These are phyloP conservation scores for Poa pratensis DNA, from an alignment of 176 grass and related monocot species.

Conservation along the genomic window DNA sequence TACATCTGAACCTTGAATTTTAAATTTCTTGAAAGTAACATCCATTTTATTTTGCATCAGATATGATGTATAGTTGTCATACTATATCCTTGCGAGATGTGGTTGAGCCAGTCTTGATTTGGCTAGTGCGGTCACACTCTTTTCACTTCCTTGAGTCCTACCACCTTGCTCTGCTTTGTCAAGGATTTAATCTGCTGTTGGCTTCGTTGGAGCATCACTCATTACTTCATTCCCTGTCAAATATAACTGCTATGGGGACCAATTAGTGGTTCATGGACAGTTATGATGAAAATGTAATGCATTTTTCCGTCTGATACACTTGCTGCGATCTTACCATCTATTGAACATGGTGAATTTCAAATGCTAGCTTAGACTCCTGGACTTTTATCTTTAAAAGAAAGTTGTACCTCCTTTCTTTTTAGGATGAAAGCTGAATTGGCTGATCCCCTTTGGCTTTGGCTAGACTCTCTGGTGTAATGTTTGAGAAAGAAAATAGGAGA, in stretches of 20 bases:
- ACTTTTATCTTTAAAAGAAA: too few species aligned
- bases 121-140: background rate
- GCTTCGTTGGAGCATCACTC: background rate
- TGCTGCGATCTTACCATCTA: background rate
- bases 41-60: background rate
- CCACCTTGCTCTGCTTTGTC: background rate
- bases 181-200: background rate
- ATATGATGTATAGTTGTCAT: background rate
- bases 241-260: background rate
- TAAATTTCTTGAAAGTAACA: background rate
- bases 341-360: background rate
- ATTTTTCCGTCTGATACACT: background rate
- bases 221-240: background rate
- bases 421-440: too few species aligned
- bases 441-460: too few species aligned
- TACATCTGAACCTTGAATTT: slow-evolving; percentile 9
- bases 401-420: too few species aligned
- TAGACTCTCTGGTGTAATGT: too few species aligned
- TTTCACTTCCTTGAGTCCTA: background rate
- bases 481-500: too few species aligned
- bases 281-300: background rate
- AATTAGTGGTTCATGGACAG: background rate
- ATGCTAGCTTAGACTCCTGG: background rate
- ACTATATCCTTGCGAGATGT: background rate
- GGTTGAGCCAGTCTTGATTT: background rate